Evolutionary conservation across 164 flowering plant genomes (phyloP), one percentile per base, ranked within the genome.

Genomic region (Stephania yunnanensis): DNA sequence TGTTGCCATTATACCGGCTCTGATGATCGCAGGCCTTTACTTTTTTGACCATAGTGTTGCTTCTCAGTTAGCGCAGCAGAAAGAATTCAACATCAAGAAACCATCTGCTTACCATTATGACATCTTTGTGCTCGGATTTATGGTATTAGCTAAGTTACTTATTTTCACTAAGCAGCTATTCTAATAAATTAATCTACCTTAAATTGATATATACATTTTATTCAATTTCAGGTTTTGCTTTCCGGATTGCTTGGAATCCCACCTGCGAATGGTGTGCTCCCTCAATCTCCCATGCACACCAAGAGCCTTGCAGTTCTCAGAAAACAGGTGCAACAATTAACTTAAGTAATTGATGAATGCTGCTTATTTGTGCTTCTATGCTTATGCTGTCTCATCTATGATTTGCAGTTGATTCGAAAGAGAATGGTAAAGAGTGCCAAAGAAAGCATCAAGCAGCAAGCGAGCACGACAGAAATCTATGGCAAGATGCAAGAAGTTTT

Each of bases 221-320:
- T 66, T 52, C 25, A 30, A 46, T 72, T 74, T 55, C 75, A 87
- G 87, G 87, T 87, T 70, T 76, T 87, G 78, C 64, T 87, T 20
- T 87, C 87, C 72, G 89, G 89, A 44, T 71, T 87, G 78, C 29
- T 87, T 46, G 90, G 90, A 29, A 76, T 87, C 25, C 89, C 87
- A 74, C 90, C 89, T 64, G 74, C 86, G 48, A 87, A 87, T 74
- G 89, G 90, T 11, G 90, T 87, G 36, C 84, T 87, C 48, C 90
- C 90, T 68, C 90, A 87, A 58, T 85, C 90, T 61, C 90, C 90
- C 48, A 87, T 86, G 90, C 90, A 87, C 81, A 86, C 90, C 4
- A 87, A 84, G 78, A 87, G 88, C 77, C 85, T 87, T 68, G 84
- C 88, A 42, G 84, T 83, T 79, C 88, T 87, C 36, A 87, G 80